Conservation (phyloP, 768 basidiomycete species). For the Boletellus ananiceps region DNA sequence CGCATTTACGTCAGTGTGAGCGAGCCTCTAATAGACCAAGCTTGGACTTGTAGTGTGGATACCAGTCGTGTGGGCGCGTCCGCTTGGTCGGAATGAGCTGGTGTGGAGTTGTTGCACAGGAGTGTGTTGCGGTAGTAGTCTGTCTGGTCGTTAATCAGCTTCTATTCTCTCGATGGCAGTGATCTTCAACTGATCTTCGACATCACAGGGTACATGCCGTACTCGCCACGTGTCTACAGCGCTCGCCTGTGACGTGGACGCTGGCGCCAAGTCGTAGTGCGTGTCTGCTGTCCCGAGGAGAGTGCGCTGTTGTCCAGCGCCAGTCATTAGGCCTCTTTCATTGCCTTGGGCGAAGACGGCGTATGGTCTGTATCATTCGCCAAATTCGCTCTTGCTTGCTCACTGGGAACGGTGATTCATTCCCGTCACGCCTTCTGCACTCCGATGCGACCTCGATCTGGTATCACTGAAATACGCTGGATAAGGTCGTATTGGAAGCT, state of each 20-base stretch:
- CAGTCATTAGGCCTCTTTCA: too few relatives aligned
- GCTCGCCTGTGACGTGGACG: background rate
- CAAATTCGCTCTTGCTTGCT: slow-evolving; percentile 26
- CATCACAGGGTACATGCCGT: slow-evolving; percentile 11
- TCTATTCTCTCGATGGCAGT: slow-evolving; percentile 23
- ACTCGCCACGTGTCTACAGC: slow-evolving; percentile 10
- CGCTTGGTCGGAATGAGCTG: too few relatives aligned
- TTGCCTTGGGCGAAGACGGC: slow-evolving; percentile 8
- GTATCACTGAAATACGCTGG: slow-evolving; percentile 7
- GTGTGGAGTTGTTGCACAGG: background rate
- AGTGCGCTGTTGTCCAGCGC: background rate
- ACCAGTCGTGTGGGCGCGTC: too few relatives aligned
- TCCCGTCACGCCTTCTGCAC: slow-evolving; percentile 16
- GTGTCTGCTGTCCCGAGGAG: background rate
- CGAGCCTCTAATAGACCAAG: background rate
- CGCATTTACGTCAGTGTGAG: slow-evolving; percentile 19
- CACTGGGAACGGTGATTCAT: slow-evolving; percentile 20
- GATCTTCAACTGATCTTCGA: slow-evolving; percentile 30
- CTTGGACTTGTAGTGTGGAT: too few relatives aligned
- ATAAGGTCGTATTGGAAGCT: slow-evolving; percentile 18
- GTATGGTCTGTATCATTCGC: slow-evolving; percentile 1
- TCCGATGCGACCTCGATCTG: slow-evolving; percentile 23
- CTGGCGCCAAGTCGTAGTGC: background rate
- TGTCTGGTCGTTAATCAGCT: slow-evolving; percentile 20
- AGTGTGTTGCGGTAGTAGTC: slow-evolving; percentile 1